Percentiles rank a stretch among this genome's conserved stretches.
Conservation (phyloP, 108 stramenopile species). For the Cyclotella atomus region DNA sequence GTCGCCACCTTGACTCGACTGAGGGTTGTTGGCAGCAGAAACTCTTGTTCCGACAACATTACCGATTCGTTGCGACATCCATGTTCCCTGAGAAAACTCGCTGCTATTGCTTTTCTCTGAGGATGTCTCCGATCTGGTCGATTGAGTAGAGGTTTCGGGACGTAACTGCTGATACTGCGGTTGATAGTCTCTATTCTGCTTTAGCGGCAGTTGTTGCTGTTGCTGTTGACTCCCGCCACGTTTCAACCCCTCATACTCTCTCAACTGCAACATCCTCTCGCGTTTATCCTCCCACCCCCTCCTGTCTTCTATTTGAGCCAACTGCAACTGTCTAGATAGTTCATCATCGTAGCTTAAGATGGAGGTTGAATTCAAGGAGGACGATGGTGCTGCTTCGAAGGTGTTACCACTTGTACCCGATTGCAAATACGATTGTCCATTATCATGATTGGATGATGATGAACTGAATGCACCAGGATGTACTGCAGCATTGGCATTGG, state of each 20-base stretch:
- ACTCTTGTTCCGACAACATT: no score
- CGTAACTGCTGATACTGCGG: neutral
- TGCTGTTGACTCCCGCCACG: conserved; percentile 3
- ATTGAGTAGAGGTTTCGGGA: conserved; percentile 3
- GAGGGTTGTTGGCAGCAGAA: no score
- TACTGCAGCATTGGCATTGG: neutral
- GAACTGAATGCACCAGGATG: no score
- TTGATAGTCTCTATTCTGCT: no score
- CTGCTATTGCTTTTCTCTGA: neutral
- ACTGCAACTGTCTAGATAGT: neutral
- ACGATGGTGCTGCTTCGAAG: neutral
- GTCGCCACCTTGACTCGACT: no score
- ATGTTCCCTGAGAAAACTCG: no score
- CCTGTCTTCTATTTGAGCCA: neutral
- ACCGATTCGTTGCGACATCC: no score
- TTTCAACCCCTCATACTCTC: neutral
- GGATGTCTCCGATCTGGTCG: neutral
- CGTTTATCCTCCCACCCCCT: neutral
- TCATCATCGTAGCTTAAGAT: neutral
- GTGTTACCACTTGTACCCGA: neutral
- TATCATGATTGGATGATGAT: neutral
- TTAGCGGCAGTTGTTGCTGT: neutral
- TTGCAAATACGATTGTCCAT: neutral
- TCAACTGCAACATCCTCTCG: neutral
- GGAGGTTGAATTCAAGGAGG: neutral